Evolutionary conservation across 2,329 filamentous ascomycete genomes (phyloP).

Genomic region (Didymella keratinophila): DNA sequence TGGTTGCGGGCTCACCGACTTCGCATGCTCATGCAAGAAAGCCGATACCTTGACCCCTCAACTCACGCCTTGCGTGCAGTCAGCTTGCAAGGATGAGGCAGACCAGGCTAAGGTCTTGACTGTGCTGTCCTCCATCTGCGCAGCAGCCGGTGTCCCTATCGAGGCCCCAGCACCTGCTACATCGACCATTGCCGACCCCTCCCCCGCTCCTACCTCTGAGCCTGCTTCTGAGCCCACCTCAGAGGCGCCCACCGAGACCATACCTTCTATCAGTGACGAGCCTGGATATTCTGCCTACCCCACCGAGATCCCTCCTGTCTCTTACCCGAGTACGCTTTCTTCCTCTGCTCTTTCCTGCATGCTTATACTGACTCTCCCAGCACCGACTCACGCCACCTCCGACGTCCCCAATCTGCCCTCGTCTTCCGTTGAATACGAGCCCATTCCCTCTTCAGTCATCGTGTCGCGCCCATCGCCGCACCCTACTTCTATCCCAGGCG

Average conservation of each 20-base stretch:
- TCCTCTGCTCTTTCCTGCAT: not conserved
- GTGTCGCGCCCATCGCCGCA: conserved; percentile 10
- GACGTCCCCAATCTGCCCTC: too few relatives aligned
- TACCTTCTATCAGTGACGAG: not conserved
- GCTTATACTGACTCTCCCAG: not conserved
- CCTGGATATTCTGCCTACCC: conserved; percentile 11
- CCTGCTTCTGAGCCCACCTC: conserved; percentile 3
- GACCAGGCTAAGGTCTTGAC: conserved; percentile 47
- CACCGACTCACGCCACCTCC: too few relatives aligned
- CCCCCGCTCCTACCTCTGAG: not conserved
- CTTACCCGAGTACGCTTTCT: conserved; percentile 1
- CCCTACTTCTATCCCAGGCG: conserved; percentile 2
- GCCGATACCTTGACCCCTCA: conserved; percentile 46
- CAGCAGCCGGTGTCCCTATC: conserved; percentile 35
- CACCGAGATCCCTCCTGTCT: not conserved
- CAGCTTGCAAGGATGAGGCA: conserved; percentile 43
- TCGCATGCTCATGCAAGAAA: conserved; percentile 57
- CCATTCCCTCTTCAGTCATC: conserved; percentile 14
- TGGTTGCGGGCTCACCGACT: conserved; percentile 54
- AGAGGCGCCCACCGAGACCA: conserved; percentile 3
- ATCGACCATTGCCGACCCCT: not conserved
- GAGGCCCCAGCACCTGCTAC: conserved; percentile 16
- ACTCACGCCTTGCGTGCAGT: conserved; percentile 55
- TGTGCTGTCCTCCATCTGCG: conserved; percentile 37
- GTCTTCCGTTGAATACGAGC: not conserved